Conservation (phyloP, 2,329 filamentous ascomycete genomes). For the Cytospora paraplurivora region DNA sequence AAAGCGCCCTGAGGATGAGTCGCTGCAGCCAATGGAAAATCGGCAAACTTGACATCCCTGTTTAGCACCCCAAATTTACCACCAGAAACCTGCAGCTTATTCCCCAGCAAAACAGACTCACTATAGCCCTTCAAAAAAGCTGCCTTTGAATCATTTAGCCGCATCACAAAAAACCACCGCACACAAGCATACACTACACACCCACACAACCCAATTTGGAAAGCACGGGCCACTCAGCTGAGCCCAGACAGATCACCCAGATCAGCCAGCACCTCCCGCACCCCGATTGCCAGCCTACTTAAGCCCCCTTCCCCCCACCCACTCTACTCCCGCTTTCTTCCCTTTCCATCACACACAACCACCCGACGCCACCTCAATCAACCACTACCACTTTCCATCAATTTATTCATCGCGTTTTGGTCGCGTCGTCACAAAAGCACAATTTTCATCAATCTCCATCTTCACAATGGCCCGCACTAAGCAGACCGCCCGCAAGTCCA, state of each 20-base stretch:
- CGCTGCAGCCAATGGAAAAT: slow-evolving; percentile 36
- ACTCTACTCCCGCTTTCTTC: slow-evolving; percentile 40
- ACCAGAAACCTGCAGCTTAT: slow-evolving; percentile 30
- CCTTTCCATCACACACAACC: slow-evolving; percentile 35
- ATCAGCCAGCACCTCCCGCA: slow-evolving; percentile 41
- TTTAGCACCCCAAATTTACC: slow-evolving; percentile 29
- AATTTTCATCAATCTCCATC: slow-evolving; percentile 33
- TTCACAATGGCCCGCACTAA: slow-evolving; percentile 65
- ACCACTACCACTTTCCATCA: slow-evolving; percentile 35
- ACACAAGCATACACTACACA: slow-evolving; percentile 12
- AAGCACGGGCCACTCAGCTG: slow-evolving; percentile 34
- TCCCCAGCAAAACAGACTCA: slow-evolving; percentile 31
- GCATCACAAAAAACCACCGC: neutral
- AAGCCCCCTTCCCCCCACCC: slow-evolving; percentile 49
- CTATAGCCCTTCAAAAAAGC: slow-evolving; percentile 27
- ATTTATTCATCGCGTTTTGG: slow-evolving; percentile 32
- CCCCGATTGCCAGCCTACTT: slow-evolving; percentile 38
- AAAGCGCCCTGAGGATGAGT: slow-evolving; percentile 29
- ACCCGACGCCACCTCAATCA: slow-evolving; percentile 32
- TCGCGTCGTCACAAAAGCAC: slow-evolving; percentile 33
- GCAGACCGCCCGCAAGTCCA: slow-evolving; percentile 74
- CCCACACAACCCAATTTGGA: slow-evolving; percentile 31
- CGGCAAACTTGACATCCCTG: slow-evolving; percentile 16
- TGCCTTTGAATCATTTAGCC: slow-evolving; percentile 33
- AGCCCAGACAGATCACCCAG: slow-evolving; percentile 32